These are phyloP conservation scores for Lactarius deliciosus DNA, from an alignment of 768 basidiomycete species.

Conservation along the genomic window DNA sequence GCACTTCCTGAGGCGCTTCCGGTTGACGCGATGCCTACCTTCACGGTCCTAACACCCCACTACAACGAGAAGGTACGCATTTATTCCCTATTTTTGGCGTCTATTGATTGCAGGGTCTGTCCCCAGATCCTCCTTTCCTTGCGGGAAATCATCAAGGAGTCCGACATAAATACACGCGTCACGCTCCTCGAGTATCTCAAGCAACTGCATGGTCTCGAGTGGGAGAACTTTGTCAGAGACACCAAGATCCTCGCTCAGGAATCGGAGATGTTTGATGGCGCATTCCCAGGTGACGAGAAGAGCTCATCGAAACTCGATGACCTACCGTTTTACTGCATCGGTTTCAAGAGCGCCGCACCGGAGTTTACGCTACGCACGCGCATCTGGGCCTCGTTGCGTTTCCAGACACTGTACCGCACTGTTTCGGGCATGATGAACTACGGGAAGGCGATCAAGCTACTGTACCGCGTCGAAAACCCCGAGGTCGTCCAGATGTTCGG, in stretches of 20 bases:
- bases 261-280: constrained; percentile 79
- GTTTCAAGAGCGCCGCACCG: constrained; percentile 98
- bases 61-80: constrained; percentile 89
- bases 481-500: constrained; percentile 98
- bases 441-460: constrained; percentile 96
- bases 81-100: not conserved
- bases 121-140: constrained; percentile 88
- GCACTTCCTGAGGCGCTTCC: constrained; percentile 89
- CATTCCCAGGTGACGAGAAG: constrained; percentile 79
- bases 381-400: constrained; percentile 98
- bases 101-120: not conserved
- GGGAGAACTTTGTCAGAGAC: constrained; percentile 99
- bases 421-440: constrained; percentile 99
- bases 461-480: constrained; percentile 99
- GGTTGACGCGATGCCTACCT: constrained; percentile 99
- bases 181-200: constrained; percentile 98
- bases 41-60: constrained; percentile 97
- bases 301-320: constrained; percentile 82
- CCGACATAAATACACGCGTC: constrained; percentile 95
- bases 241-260: constrained; percentile 99
- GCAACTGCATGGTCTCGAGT: constrained; percentile 96
- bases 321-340: constrained; percentile 96
- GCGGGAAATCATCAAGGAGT: constrained; percentile 97
- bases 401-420: constrained; percentile 97
- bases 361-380: constrained; percentile 98